Percentiles rank a stretch among this genome's conserved stretches.
Conservation (phyloP, 177 flowering plant genomes). For the Telopea speciosissima region DNA sequence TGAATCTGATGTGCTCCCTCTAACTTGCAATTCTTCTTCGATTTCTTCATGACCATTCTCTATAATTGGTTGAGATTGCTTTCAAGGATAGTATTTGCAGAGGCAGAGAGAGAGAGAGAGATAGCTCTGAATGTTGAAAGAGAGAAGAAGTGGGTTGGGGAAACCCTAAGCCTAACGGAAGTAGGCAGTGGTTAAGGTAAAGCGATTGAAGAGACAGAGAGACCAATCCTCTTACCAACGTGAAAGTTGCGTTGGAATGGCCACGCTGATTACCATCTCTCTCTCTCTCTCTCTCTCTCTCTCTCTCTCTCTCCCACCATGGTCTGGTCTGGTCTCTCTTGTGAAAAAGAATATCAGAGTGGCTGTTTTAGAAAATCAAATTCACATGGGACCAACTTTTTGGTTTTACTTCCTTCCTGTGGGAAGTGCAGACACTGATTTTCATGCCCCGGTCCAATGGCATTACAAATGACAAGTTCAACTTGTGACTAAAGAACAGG, state of each 20-base stretch:
- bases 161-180: neutral
- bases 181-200: too few species aligned
- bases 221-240: neutral
- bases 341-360: neutral
- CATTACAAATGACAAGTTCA: too few species aligned
- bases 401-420: too few species aligned
- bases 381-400: neutral
- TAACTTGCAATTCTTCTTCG: neutral
- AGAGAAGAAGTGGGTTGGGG: neutral
- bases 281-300: neutral
- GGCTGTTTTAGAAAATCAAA: neutral
- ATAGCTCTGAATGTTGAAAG: neutral
- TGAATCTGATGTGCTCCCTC: constrained; percentile 12
- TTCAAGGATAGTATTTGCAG: neutral
- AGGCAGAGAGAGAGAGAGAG: too few species aligned
- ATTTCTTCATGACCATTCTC: neutral
- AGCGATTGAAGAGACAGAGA: neutral
- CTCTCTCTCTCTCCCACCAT: neutral
- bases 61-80: neutral
- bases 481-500: too few species aligned
- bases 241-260: neutral
- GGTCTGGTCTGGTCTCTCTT: neutral
- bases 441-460: neutral
- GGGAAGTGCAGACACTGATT: neutral
- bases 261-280: too few species aligned